Base-by-base conservation (phyloP, 1,284 basidiomycete genomes). In the Ustilago shanxiensis region DNA sequence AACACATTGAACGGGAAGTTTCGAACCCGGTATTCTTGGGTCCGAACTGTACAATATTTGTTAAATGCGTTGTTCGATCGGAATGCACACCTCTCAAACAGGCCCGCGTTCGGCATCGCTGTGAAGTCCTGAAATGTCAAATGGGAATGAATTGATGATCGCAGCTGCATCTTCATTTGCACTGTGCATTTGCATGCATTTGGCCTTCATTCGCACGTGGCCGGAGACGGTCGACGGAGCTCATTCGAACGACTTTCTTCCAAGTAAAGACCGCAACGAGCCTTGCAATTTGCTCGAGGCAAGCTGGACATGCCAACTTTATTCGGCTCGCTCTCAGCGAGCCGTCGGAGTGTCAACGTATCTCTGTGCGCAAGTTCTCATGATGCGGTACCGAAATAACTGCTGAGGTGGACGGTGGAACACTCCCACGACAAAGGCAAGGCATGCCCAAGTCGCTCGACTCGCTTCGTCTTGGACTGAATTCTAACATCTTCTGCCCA, bases 31-130 rank as follows among this genome's bases (percentile, higher is more conserved):
- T 13, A 26, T 14, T 24, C 4, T 8, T 6, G 22, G 7, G 18
- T 13, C 22, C 13, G n/a, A n/a, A n/a, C n/a, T n/a, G n/a, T n/a
- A n/a, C n/a, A n/a, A n/a, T 3, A 26, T 14, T 52, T 54, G 8
- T 11, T 13, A 5, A 18, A 57, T 47, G 55, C 55, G 44, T 28
- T 57, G 20, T 26, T 47, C 55, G 55, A 57, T 57, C 55, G 44
- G 28, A 33, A 49, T 26, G 56, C 29, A 44, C 56, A 22, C 37
- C 13, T 51, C 28, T n/a, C 7, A 18, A 16, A 9, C 26, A 28
- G 5, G 22, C 24, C 14, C 22, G 28, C 22, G 49, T 5, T 50
- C 22, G 44, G 44, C n/a, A 11, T 45, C n/a, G 44, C 22, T 45
- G 44, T 45, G 44, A 45, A 45, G 11, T n/a, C n/a, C 16, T 20